These are phyloP conservation scores for Aureobasidium subglaciale DNA, from an alignment of 2,329 filamentous ascomycete species.

Conservation along the genomic window DNA sequence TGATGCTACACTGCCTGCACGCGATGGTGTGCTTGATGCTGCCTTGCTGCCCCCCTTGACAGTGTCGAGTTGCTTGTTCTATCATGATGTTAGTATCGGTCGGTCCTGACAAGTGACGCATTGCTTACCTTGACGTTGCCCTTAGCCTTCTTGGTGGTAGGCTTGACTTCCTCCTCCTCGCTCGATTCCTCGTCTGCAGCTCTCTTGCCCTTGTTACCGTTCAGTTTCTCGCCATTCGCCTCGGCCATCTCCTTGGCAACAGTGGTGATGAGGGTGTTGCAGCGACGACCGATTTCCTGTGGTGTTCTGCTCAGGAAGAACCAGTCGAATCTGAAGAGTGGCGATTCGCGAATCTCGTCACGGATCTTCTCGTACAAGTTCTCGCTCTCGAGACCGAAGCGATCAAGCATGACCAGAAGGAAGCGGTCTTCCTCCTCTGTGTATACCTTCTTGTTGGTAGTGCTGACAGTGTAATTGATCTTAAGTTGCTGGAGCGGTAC, in stretches of 20 bases:
- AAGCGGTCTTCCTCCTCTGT: slow-evolving; percentile 98
- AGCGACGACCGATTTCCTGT: slow-evolving; percentile 83
- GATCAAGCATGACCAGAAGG: slow-evolving; percentile 85
- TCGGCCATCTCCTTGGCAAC: slow-evolving; percentile 90
- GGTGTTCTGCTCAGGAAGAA: slow-evolving; percentile 96
- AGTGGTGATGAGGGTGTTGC: slow-evolving; percentile 88
- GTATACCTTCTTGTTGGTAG: slow-evolving; percentile 99
- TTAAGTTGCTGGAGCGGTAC: slow-evolving; percentile 96
- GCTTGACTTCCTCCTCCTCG: slow-evolving; percentile 66
- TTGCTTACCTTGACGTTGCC: slow-evolving; percentile 72
- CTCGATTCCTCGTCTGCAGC: slow-evolving; percentile 76
- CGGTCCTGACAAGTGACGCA: slow-evolving; percentile 7
- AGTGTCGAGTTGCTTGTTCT: slow-evolving; percentile 92
- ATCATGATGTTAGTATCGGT: slow-evolving; percentile 18
- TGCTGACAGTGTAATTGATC: slow-evolving; percentile 97
- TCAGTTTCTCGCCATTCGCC: slow-evolving; percentile 38
- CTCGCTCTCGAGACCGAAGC: slow-evolving; percentile 85
- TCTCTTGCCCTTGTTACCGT: slow-evolving; percentile 64
- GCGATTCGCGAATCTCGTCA: slow-evolving; percentile 92
- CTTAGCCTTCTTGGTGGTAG: slow-evolving; percentile 93
- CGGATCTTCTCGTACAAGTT: slow-evolving; percentile 86
- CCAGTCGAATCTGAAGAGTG: slow-evolving; percentile 97
- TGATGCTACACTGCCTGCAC: slow-evolving; percentile 82
- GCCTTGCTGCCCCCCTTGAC: slow-evolving; percentile 72
- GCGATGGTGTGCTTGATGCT: slow-evolving; percentile 68